Conservation (phyloP, 345 rosid species). For the Eucalyptus regnans region DNA sequence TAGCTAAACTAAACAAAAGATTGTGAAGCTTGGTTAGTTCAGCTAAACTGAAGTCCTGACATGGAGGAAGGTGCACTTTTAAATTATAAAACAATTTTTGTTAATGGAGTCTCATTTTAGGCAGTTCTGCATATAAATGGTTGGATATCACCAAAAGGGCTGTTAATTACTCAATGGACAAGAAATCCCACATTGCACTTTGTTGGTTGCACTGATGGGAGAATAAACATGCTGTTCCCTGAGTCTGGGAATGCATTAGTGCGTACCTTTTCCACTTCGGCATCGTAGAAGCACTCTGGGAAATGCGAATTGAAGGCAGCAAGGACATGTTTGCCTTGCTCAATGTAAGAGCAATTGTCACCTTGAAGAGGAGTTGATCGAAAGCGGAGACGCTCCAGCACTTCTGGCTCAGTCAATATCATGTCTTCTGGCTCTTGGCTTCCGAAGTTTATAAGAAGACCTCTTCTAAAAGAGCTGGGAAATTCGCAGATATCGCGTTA, state of each 20-base stretch:
- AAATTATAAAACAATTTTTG: neutral
- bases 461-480: constrained; percentile 1
- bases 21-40: neutral
- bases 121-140: neutral
- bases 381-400: neutral
- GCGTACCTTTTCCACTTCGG: neutral
- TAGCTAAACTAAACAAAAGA: neutral
- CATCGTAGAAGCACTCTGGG: neutral
- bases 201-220: neutral
- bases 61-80: neutral
- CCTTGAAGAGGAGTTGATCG: constrained; percentile 3
- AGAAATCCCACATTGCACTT: neutral
- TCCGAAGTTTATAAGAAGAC: neutral
- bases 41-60: neutral
- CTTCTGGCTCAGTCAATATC: neutral
- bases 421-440: neutral
- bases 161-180: neutral
- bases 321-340: constrained; percentile 2
- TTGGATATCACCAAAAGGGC: neutral
- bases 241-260: neutral
- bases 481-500: neutral
- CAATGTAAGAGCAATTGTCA: neutral
- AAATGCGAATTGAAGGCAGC: neutral
- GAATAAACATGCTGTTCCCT: neutral
- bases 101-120: neutral